phyloP scores from a whole-genome alignment of 768 basidiomycete species.

The Panellus pusillus region DNA sequence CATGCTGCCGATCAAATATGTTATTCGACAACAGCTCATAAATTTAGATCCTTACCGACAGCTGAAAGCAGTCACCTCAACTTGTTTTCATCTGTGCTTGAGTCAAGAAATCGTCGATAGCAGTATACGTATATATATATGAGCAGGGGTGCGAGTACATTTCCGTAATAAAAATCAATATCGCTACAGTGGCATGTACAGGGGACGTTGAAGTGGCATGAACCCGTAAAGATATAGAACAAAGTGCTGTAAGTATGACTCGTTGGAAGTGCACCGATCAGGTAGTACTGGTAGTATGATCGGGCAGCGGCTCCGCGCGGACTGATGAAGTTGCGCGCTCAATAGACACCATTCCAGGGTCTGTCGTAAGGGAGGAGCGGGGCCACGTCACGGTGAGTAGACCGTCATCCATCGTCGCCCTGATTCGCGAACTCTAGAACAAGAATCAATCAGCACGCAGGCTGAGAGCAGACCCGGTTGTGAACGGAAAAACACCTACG shows the following conservation, averaged over 20 bases:
- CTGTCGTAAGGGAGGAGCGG: conserved; percentile 23
- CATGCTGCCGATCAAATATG: too few species aligned
- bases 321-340: conserved; percentile 18
- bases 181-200: conserved; percentile 8
- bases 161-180: conserved; percentile 1
- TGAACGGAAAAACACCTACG: conserved; percentile 27
- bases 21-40: too few species aligned
- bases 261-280: neutral
- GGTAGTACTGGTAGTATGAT: neutral
- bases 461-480: conserved; percentile 1
- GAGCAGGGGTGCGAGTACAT: neutral
- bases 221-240: neutral
- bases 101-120: neutral
- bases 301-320: conserved; percentile 14
- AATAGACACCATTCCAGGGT: neutral
- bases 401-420: conserved; percentile 37
- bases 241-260: conserved; percentile 4
- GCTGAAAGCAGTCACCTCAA: too few species aligned
- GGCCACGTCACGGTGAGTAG: conserved; percentile 48
- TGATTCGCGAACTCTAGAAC: conserved; percentile 37
- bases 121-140: neutral
- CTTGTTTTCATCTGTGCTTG: too few species aligned
- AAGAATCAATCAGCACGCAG: conserved; percentile 24
- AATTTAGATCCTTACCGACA: too few species aligned
- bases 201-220: neutral